Evolutionary conservation across 2,329 filamentous ascomycete genomes (phyloP), one percentile per base, ranked within the genome.

Genomic region (Lasiodiplodia gonubiensis): DNA sequence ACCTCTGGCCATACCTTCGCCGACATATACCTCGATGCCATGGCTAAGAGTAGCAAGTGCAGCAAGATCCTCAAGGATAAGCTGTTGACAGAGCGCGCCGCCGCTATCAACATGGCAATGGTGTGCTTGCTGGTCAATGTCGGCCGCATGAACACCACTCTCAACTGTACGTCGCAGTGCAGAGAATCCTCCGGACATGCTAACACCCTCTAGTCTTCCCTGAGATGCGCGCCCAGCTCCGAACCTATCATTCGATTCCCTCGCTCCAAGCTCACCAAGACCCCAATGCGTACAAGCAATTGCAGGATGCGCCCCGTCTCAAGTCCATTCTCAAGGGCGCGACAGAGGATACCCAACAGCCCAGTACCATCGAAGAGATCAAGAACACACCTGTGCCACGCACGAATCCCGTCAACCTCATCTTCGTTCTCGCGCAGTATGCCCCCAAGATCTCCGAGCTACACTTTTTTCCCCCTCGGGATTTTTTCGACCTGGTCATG

Each of bases 51-150:
- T 82, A 97, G 93, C 85, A 99, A 99, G 84, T 98, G 94, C 33
- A 98, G 95, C 85, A 98, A 98, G 82, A 95, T 99, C 60, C 85
- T 99, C 70, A 93, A 97, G 79, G 95, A 99, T 80, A 98, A 99
- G 83, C 86, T 99, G 71, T 86, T 97, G 74, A 95, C 90, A 72
- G 95, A 99, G 78, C 90, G 92, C 74, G 90, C 93, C 71, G 94
- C 94, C 25, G 95, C 94, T 42, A 93, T 97, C 78, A 94, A 93
- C 75, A 99, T 99, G 95, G 95, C 95, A 64, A 99, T 99, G 95
- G 94, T 99, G 68, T 99, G 95, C 80, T 83, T 99, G 71, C 83
- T 99, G 74, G 95, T 99, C 78, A 99, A 99, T 76, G 92, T 99
- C 70, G 95, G 95, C 68, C 87, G 95, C 70, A 99, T 99, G 95